Base-by-base conservation (phyloP, 805 yeast genomes). In the Cyberlindnera mississippiensis region DNA sequence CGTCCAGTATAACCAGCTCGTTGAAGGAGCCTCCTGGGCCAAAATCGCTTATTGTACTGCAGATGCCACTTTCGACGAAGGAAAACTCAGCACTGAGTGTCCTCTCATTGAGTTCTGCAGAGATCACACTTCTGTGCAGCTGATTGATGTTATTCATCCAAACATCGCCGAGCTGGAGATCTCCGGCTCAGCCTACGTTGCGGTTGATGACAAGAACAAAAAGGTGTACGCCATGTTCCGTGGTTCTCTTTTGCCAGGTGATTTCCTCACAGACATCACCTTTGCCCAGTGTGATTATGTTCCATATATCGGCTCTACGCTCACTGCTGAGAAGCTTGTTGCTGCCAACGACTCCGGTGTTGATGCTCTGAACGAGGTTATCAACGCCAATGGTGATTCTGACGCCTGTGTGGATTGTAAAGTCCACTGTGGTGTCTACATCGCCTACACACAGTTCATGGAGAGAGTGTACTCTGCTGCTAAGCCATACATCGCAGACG, bases 341-440 rank as follows among this genome's bases (percentile, higher is more conserved):
- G n/a, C n/a, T n/a, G n/a, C n/a, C n/a, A n/a, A n/a, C n/a, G n/a
- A n/a, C n/a, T n/a, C n/a, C n/a, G n/a, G n/a, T n/a, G n/a, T n/a
- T n/a, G n/a, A n/a, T n/a, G n/a, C n/a, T n/a, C 16, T 44, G 17
- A 37, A 40, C 36, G 28, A 33, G 28, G 26, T 11, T 9, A 38
- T 44, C 26, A 11, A 32, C 7, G 28, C 38, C 14, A 20, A 35
- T 17, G 51, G 46, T 22, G 30, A 41, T 19, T 13, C 34, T 13
- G 28, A 36, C 6, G 26, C 35, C 55, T 82, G 90, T 60, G 52
- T 58, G 10, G 66, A 62, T 7, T 82, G 90, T 56, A 59, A 53
- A 15, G 78, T 82, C 11, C 93, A 85, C 63, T 61, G 71, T 40
- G 95, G 95, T 0, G 78, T 83, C 55, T 68, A 72, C 41, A 58